Percentiles rank a stretch among this genome's conserved stretches.
Conservation (phyloP, 2,329 filamentous ascomycete genomes). For the Epichloe brachyelytri region DNA sequence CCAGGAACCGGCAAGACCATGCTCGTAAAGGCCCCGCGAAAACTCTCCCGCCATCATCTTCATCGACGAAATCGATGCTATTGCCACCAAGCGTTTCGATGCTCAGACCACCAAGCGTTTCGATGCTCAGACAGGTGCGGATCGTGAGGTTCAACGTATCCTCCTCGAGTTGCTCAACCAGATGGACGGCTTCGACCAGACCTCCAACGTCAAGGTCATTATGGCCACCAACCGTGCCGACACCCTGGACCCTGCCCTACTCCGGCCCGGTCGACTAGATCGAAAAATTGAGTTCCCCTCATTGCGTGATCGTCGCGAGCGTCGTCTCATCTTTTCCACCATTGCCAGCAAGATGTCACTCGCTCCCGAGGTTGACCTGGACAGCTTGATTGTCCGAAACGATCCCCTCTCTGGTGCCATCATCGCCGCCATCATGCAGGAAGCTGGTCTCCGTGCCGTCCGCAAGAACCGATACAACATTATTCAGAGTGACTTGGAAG, state of each 20-base stretch:
- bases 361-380: slow-evolving; percentile 89
- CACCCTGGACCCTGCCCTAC: slow-evolving; percentile 85
- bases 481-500: slow-evolving; percentile 91
- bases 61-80: slow-evolving; percentile 98
- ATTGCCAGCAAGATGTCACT: slow-evolving; percentile 96
- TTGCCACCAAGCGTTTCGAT: slow-evolving; percentile 98
- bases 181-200: slow-evolving; percentile 99
- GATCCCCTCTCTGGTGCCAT: slow-evolving; percentile 90
- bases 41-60: slow-evolving; percentile 98
- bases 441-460: slow-evolving; percentile 85
- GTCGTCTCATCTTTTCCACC: slow-evolving; percentile 93
- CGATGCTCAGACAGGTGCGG: slow-evolving; percentile 94
- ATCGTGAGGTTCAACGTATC: slow-evolving; percentile 97
- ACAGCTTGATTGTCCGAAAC: slow-evolving; percentile 91
- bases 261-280: slow-evolving; percentile 89
- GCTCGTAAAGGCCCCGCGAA: slow-evolving; percentile 90
- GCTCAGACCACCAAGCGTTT: slow-evolving; percentile 99
- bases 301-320: slow-evolving; percentile 83
- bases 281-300: slow-evolving; percentile 99
- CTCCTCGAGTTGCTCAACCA: slow-evolving; percentile 94
- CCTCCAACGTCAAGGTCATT: slow-evolving; percentile 98
- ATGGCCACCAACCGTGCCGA: slow-evolving; percentile 99
- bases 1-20: slow-evolving; percentile 95
- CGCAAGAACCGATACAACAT: slow-evolving; percentile 99
- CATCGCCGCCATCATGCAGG: slow-evolving; percentile 98